Conservation (phyloP, 768 basidiomycete genomes). For the Lentinus brumalis region DNA sequence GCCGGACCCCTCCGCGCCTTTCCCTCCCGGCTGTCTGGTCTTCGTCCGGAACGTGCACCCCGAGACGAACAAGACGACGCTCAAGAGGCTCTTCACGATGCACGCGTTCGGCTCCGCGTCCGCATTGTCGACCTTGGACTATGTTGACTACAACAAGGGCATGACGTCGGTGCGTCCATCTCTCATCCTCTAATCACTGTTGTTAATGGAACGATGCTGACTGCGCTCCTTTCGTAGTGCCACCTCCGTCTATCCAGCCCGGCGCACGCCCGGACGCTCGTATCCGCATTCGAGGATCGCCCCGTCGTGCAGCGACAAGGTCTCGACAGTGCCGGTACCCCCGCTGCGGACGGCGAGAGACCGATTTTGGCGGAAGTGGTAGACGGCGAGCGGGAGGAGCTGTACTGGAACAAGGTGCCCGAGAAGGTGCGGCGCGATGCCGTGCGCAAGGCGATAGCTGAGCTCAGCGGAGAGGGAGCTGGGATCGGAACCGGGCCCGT, state of each 20-base stretch:
- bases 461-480: not conserved
- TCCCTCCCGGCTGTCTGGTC: constrained; percentile 67
- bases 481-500: not conserved
- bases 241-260: constrained; percentile 67
- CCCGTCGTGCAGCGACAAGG: constrained; percentile 48
- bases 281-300: constrained; percentile 44
- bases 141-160: constrained; percentile 79
- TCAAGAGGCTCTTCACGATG: constrained; percentile 60
- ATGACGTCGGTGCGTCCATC: constrained; percentile 61
- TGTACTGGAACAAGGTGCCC: constrained; percentile 84
- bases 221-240: constrained; percentile 48
- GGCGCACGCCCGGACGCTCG: constrained; percentile 45
- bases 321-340: constrained; percentile 53
- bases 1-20: constrained; percentile 36
- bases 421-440: constrained; percentile 68
- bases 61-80: constrained; percentile 80
- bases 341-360: constrained; percentile 32
- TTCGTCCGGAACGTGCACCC: constrained; percentile 71
- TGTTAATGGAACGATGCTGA: not conserved
- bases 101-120: constrained; percentile 29
- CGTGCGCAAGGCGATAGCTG: constrained; percentile 46
- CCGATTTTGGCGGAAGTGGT: constrained; percentile 51
- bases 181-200: not conserved
- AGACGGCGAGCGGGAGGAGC: constrained; percentile 59
- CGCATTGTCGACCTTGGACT: constrained; percentile 54